Base-by-base conservation (phyloP, 768 basidiomycete genomes). In the Rhizopogon salebrosus region DNA sequence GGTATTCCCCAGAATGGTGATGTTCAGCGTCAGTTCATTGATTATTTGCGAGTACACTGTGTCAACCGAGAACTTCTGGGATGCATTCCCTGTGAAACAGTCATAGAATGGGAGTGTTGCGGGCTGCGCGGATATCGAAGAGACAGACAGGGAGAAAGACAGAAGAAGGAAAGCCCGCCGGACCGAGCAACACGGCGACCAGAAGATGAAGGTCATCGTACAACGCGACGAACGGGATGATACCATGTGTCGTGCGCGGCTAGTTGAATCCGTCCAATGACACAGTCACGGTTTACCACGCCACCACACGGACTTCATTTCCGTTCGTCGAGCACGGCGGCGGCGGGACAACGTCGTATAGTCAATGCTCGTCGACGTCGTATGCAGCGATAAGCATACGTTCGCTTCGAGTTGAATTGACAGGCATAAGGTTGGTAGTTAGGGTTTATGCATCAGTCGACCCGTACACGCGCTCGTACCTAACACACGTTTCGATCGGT, bases 41-140 rank as follows among this genome's bases (percentile, higher is more conserved):
- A 80, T 69, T 52, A 87, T 75, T 66, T 92, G 90, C 20, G 80
- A 86, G 63, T 88, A 92, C 40, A 92, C 82, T 29, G 79, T 78
- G 54, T 80, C 75, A 52, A 92, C 76, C 29, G 80, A 73, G 68
- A 91, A 75, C 64, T 84, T 87, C 66, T 77, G 76, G 40, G 75
- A 66, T 29, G 62, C 58, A 67, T 78, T 77, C 53, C 77, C 75
- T 23, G 71, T 64, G 68, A 82, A 90, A 69, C 90, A 92, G 66
- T 90, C 87, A n/a, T 68, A 60, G 65, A 83, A 91, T 41, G 72
- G 72, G 14, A 88, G 67, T 0, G 76, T 75, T 23, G 84, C 82
- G 2, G 87, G 87, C 61, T 84, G 82, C 14, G 84, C 72, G 43
- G 68, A 54, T 5, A 61, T 62, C 22, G 66, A 53, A 23, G 70